Evolutionary conservation across 352 stramenopile species (phyloP).

Genomic region (Thalassiosira gravida): DNA sequence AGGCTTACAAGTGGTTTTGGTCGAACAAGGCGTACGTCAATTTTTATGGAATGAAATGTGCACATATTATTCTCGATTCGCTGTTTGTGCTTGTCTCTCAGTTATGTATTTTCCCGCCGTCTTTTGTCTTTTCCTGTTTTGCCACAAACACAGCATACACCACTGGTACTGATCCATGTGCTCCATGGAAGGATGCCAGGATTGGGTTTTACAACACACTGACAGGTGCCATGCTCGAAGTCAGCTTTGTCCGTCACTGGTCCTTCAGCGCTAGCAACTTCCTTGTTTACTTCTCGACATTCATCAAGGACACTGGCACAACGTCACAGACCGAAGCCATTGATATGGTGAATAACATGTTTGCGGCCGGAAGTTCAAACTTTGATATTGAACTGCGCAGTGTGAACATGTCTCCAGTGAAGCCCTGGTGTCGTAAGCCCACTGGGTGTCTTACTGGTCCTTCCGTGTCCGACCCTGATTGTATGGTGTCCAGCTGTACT

Average conservation of each 20-base stretch:
- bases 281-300: slow-evolving; percentile 11
- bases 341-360: slow-evolving; percentile 19
- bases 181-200: slow-evolving; percentile 16
- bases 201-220: slow-evolving; percentile 17
- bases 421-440: slow-evolving; percentile 3
- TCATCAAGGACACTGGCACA: slow-evolving; percentile 8
- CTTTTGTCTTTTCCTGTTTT: not conserved
- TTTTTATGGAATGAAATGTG: too few species aligned
- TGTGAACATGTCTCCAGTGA: slow-evolving; percentile 6
- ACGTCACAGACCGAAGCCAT: not conserved
- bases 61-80: too few species aligned
- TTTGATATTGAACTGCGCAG: not conserved
- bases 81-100: not conserved
- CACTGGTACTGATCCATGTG: slow-evolving; percentile 1
- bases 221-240: slow-evolving; percentile 4
- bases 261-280: not conserved
- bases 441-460: not conserved
- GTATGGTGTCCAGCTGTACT: not conserved
- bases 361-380: not conserved
- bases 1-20: not conserved
- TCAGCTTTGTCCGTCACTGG: slow-evolving; percentile 15
- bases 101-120: not conserved
- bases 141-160: not conserved
- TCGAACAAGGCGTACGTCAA: too few species aligned
- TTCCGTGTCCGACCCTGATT: too few species aligned